These are phyloP conservation scores for Inga leiocalycina DNA, from an alignment of 306 rosid genomes.

Conservation along the genomic window DNA sequence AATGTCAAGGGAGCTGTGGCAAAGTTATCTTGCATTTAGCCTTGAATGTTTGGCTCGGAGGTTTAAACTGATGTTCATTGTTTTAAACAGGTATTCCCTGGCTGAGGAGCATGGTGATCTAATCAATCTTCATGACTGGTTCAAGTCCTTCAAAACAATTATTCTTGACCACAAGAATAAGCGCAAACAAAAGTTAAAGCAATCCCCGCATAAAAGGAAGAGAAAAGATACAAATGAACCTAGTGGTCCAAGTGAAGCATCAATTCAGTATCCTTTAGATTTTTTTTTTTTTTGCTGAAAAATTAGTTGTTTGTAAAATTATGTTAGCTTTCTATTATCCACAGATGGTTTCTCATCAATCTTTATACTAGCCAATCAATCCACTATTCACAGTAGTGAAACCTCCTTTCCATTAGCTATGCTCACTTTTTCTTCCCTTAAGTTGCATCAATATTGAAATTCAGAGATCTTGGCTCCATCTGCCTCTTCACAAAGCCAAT, in stretches of 20 bases:
- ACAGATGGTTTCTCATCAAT: background rate
- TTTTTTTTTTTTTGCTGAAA: background rate
- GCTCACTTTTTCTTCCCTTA: background rate
- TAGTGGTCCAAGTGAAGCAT: conserved; percentile 65
- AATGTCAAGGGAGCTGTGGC: background rate
- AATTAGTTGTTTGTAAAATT: background rate
- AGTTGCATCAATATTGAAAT: background rate
- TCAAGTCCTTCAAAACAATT: conserved; percentile 75
- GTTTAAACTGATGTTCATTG: conserved; percentile 22
- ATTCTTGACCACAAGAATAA: conserved; percentile 47
- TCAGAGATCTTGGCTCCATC: conserved; percentile 12
- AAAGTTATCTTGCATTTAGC: background rate
- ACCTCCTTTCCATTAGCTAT: background rate
- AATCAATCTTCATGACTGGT: conserved; percentile 96
- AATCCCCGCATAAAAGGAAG: conserved; percentile 64
- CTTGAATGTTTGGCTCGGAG: conserved; percentile 16
- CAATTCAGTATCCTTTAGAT: conserved; percentile 84
- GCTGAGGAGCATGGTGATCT: conserved; percentile 98
- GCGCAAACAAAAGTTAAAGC: conserved; percentile 62
- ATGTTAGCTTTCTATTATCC: background rate
- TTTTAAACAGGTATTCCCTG: conserved; percentile 63
- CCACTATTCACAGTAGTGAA: background rate
- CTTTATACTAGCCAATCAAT: conserved; percentile 1
- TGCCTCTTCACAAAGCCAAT: background rate
- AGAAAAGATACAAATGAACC: conserved; percentile 53